phyloP scores from a whole-genome alignment of 306 rosid species.

The Acacia melanoxylon region DNA sequence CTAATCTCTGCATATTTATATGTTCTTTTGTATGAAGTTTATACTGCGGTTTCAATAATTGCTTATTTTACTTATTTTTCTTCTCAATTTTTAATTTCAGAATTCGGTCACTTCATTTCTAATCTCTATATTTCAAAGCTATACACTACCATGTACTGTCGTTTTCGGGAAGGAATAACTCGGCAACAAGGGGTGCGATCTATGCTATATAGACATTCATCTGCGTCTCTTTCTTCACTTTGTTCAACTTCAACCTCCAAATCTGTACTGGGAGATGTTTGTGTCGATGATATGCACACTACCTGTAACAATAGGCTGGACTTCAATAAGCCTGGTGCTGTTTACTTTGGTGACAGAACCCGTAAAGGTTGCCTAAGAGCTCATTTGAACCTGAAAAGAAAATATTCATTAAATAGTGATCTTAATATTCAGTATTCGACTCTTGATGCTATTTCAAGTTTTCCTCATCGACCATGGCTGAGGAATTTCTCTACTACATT shows the following conservation, averaged over 20 bases:
- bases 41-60: not conserved
- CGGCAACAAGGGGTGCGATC: slow-evolving; percentile 37
- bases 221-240: slow-evolving; percentile 39
- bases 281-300: slow-evolving; percentile 54
- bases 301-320: slow-evolving; percentile 44
- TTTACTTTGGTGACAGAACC: slow-evolving; percentile 47
- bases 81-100: slow-evolving; percentile 36
- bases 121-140: slow-evolving; percentile 45
- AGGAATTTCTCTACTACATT: slow-evolving; percentile 38
- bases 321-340: slow-evolving; percentile 50
- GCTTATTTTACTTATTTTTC: not conserved
- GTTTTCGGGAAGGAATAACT: slow-evolving; percentile 44
- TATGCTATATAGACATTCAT: slow-evolving; percentile 36
- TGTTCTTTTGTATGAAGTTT: not conserved
- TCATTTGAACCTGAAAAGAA: slow-evolving; percentile 55
- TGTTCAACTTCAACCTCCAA: slow-evolving; percentile 54
- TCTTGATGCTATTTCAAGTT: slow-evolving; percentile 32
- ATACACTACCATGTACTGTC: slow-evolving; percentile 48
- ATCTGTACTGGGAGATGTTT: slow-evolving; percentile 62
- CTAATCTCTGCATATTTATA: not conserved
- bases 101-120: slow-evolving; percentile 12
- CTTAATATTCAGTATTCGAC: slow-evolving; percentile 29
- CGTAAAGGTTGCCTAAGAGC: slow-evolving; percentile 40
- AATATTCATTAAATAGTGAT: slow-evolving; percentile 37
- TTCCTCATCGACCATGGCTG: slow-evolving; percentile 41